Percentiles rank a stretch among this genome's conserved stretches.
These are phyloP conservation scores for Xylaria intraflava DNA, from an alignment of 495 filamentous ascomycete genomes.

Conservation along the genomic window DNA sequence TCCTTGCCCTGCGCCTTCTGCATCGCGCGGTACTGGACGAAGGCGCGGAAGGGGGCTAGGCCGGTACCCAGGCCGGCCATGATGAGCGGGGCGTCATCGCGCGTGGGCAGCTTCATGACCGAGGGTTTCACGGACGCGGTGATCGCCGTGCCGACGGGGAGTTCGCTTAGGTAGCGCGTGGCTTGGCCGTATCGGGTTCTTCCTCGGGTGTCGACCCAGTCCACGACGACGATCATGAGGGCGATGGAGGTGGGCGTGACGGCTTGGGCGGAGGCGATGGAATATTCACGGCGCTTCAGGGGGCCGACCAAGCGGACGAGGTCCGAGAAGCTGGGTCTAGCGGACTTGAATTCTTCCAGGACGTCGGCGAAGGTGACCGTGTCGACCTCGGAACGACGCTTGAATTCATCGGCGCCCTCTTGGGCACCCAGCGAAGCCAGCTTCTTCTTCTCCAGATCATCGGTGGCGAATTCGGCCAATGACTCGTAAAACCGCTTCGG, in stretches of 20 bases:
- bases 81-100: conserved; percentile 83
- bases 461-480: conserved; percentile 76
- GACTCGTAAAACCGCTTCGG: conserved; percentile 96
- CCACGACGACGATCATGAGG: conserved; percentile 97
- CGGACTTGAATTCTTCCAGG: conserved; percentile 78
- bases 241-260: conserved; percentile 79
- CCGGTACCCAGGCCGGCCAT: conserved; percentile 99
- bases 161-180: conserved; percentile 73
- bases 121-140: conserved; percentile 94
- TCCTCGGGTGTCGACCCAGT: conserved; percentile 83
- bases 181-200: conserved; percentile 89
- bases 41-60: conserved; percentile 94
- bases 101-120: conserved; percentile 88
- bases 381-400: conserved; percentile 87
- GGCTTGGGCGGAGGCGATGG: conserved; percentile 91
- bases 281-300: conserved; percentile 95
- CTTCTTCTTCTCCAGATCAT: conserved; percentile 74
- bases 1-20: conserved; percentile 92
- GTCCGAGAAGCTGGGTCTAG: conserved; percentile 84
- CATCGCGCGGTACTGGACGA: conserved; percentile 95
- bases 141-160: conserved; percentile 66
- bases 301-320: conserved; percentile 83
- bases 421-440: conserved; percentile 70
- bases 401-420: conserved; percentile 89
- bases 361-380: conserved; percentile 89